Evolutionary conservation across 805 yeast species (phyloP), one percentile per base, ranked within the genome.

Genomic region (Cephaloascus albidus): DNA sequence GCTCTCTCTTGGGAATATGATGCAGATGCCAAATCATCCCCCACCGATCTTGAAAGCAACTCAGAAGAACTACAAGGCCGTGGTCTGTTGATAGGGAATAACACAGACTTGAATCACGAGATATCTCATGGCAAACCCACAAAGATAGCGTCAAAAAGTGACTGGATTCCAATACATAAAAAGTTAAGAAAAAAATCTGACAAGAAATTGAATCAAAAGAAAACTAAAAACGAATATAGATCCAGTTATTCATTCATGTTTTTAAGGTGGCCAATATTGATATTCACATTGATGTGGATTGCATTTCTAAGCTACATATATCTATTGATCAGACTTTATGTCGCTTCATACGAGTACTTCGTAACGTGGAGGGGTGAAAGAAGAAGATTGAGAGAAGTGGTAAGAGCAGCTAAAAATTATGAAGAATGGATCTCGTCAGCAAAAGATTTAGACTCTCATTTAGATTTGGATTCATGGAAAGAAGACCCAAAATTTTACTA

Each of bases 381-480:
- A 28, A 65, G 66, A 39, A 49, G 45, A 27, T 57, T 82, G 18
- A 54, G 85, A 5, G 63, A 64, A 15, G 58, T 62, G n/a, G 58
- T 84, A 40, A 56, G 81, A 36, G 44, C 51, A 0, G 70, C 85
- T 0, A 51, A 50, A 16, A 68, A 60, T 20, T 84, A 82, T 50
- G 54, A 61, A 4, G 86, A 84, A 44, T 84, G 89, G 84, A 59
- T 72, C 3, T 52, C 54, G 14, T 72, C 73, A 47, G 90, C 93
- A 1, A 50, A 65, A 30, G 60, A 57, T 6, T 54, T 84, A 36
- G 93, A 84, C 51, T 57, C 66, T 27, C 70, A 61, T 49, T 60
- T 83, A 26, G 75, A 78, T 4, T 58, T 78, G n/a, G 76, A 75
- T 44, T 63, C 68, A 36, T 84, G 94, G 94, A 70, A 74, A 36